phyloP scores from a whole-genome alignment of 352 stramenopile species.

The Thraustotheca clavata region DNA sequence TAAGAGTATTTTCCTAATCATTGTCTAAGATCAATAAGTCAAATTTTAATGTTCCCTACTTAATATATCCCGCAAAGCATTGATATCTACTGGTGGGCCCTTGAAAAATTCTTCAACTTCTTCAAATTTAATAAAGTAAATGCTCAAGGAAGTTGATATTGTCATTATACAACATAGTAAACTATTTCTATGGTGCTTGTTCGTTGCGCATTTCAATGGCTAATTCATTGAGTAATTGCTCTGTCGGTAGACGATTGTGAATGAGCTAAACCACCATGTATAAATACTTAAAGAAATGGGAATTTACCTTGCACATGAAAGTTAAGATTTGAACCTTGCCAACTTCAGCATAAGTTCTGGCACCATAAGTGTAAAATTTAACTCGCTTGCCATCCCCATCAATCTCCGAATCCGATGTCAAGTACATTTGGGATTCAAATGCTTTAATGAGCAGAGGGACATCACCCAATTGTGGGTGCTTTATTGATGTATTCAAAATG shows the following conservation, averaged over 20 bases:
- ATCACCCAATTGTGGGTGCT: slow-evolving; percentile 65
- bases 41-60: too few species aligned
- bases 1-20: too few species aligned
- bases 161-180: not conserved
- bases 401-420: slow-evolving; percentile 56
- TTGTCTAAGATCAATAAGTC: too few species aligned
- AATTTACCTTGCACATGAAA: slow-evolving; percentile 77
- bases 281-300: not conserved
- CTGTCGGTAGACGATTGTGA: slow-evolving; percentile 48
- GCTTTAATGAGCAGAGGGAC: slow-evolving; percentile 60
- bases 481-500: slow-evolving; percentile 33
- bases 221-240: slow-evolving; percentile 62
- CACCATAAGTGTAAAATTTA: slow-evolving; percentile 61
- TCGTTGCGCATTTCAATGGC: slow-evolving; percentile 9
- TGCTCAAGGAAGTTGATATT: not conserved
- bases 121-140: not conserved
- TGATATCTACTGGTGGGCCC: too few species aligned
- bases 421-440: slow-evolving; percentile 76
- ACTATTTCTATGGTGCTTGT: too few species aligned
- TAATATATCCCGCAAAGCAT: too few species aligned
- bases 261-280: slow-evolving; percentile 35
- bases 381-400: slow-evolving; percentile 71
- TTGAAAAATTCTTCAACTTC: too few species aligned
- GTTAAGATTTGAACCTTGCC: slow-evolving; percentile 80
- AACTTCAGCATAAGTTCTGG: slow-evolving; percentile 63